Evolutionary conservation across 164 flowering plant genomes (phyloP).

Genomic region (Brasenia schreberi): DNA sequence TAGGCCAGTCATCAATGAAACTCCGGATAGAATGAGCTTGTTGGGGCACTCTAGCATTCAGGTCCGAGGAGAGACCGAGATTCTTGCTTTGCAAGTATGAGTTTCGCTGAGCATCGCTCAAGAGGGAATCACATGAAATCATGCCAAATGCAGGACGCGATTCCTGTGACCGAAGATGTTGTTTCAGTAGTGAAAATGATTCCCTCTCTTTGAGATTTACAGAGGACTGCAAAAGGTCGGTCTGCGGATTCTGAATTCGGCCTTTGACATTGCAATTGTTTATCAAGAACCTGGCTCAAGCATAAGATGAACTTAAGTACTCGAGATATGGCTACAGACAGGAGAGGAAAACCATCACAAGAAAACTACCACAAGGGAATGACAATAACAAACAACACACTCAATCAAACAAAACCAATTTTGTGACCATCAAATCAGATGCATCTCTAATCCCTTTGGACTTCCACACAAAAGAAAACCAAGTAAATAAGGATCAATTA

Average conservation of each 20-base stretch:
- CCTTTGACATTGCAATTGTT: not conserved
- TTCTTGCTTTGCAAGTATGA: constrained; percentile 14
- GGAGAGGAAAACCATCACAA: not conserved
- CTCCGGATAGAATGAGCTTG: constrained; percentile 5
- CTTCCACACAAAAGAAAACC: not conserved
- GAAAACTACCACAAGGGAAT: not conserved
- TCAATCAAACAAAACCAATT: too few species aligned
- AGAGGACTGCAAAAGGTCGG: not conserved
- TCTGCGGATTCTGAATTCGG: not conserved
- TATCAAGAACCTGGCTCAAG: not conserved
- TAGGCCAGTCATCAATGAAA: constrained; percentile 66
- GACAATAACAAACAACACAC: too few species aligned
- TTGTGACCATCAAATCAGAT: not conserved
- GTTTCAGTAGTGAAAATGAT: not conserved
- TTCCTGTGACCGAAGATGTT: not conserved
- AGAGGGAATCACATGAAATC: not conserved
- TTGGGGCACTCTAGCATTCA: not conserved
- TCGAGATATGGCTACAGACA: too few species aligned
- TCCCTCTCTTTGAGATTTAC: not conserved
- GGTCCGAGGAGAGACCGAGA: not conserved
- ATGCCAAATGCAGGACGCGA: not conserved
- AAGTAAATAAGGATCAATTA: too few species aligned
- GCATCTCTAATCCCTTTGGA: too few species aligned
- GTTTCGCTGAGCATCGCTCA: constrained; percentile 5
- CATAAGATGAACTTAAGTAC: not conserved